phyloP scores from a whole-genome alignment of 2,329 filamentous ascomycete genomes.

The Aureobasidium melanogenum region DNA sequence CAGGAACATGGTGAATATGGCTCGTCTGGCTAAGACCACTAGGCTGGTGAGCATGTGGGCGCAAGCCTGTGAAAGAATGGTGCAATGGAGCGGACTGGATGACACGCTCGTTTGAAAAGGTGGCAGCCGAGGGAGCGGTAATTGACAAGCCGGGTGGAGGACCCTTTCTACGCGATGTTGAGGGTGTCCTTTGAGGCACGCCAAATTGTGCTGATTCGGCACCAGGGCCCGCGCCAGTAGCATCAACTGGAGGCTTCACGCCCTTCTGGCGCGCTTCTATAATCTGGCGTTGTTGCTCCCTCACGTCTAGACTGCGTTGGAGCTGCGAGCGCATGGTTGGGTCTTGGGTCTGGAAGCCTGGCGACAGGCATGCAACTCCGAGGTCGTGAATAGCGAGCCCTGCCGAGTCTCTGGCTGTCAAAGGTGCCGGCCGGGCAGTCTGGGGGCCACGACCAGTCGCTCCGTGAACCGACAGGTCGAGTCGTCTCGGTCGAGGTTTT shows the following conservation, averaged over 20 bases:
- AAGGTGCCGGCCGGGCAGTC: constrained; percentile 53
- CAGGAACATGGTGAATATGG: constrained; percentile 84
- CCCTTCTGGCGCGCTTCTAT: constrained; percentile 91
- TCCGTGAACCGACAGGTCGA: constrained; percentile 59
- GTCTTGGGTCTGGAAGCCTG: constrained; percentile 91
- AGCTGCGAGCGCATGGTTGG: constrained; percentile 94
- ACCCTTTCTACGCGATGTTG: constrained; percentile 59
- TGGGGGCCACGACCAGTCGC: constrained; percentile 32
- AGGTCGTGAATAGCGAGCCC: constrained; percentile 81
- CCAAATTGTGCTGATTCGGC: constrained; percentile 30
- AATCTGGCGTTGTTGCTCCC: constrained; percentile 88
- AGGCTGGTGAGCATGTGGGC: constrained; percentile 63
- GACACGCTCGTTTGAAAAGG: constrained; percentile 87
- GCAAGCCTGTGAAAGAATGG: constrained; percentile 88
- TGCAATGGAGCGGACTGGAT: constrained; percentile 94
- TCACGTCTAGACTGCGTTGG: constrained; percentile 84
- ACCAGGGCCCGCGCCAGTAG: constrained; percentile 32
- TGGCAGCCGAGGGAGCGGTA: constrained; percentile 83
- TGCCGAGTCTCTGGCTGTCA: constrained; percentile 66
- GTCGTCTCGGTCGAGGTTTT: constrained; percentile 64
- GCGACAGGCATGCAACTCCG: constrained; percentile 86
- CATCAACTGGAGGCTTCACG: constrained; percentile 46
- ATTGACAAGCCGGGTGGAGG: constrained; percentile 87
- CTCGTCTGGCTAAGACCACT: constrained; percentile 75
- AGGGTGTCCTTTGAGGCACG: constrained; percentile 55